These are phyloP conservation scores for Millerago galiae DNA, from an alignment of 805 yeast species.

Conservation along the genomic window DNA sequence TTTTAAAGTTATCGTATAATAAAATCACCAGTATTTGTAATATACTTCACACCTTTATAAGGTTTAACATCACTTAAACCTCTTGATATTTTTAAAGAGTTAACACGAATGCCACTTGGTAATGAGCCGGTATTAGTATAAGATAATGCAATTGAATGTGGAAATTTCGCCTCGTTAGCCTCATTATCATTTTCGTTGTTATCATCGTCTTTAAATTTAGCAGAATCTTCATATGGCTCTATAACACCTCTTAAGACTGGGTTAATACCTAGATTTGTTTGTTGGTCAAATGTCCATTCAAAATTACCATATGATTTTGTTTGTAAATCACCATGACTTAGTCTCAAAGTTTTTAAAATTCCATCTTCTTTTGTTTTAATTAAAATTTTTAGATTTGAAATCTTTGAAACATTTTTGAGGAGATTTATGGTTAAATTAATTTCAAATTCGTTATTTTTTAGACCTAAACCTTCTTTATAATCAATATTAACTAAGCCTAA, in stretches of 20 bases:
- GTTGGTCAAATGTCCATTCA: constrained; percentile 65
- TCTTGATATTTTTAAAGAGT: constrained; percentile 50
- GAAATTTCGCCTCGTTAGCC: constrained; percentile 22
- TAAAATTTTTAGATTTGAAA: constrained; percentile 42
- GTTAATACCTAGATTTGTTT: constrained; percentile 53
- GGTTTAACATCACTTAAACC: constrained; percentile 68
- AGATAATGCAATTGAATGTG: constrained; percentile 40
- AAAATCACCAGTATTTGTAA: constrained; percentile 56
- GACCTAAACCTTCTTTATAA: constrained; percentile 28
- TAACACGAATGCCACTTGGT: constrained; percentile 72
- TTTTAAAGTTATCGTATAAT: constrained; percentile 14
- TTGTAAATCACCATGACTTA: constrained; percentile 74
- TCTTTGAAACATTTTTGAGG: constrained; percentile 36
- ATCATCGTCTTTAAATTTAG: background rate
- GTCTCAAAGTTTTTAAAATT: constrained; percentile 49
- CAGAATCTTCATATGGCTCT: constrained; percentile 21
- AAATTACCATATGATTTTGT: constrained; percentile 44
- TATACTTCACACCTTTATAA: constrained; percentile 86
- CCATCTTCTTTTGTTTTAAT: constrained; percentile 26
- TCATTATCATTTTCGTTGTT: constrained; percentile 1
- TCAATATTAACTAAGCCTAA: constrained; percentile 26
- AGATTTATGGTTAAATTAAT: constrained; percentile 27
- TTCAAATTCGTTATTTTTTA: constrained; percentile 34
- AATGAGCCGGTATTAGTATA: constrained; percentile 62
- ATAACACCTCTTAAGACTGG: constrained; percentile 64